A percentile compares a stretch with the other conserved stretches of the same genome.
Evolutionary conservation across 441 rosid species (phyloP).

Genomic region (Geranium incanum): DNA sequence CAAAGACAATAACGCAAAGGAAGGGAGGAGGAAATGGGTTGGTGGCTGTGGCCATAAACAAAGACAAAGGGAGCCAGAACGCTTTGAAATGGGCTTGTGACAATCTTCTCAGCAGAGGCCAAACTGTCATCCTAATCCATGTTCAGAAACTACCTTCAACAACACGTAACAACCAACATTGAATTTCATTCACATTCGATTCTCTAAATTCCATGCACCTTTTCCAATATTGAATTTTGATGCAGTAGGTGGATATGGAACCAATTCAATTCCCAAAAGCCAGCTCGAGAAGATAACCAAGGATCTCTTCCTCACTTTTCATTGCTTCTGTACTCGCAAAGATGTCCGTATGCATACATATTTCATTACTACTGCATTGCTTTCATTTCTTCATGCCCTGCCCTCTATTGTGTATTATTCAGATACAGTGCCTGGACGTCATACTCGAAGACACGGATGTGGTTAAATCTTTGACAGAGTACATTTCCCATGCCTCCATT

Average conservation of each 20-base stretch:
- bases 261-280: neutral
- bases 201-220: constrained; percentile 12
- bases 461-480: constrained; percentile 60
- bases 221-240: neutral
- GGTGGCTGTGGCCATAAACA: constrained; percentile 82
- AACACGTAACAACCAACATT: too few species aligned
- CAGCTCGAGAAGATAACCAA: constrained; percentile 21
- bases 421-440: constrained; percentile 80
- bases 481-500: constrained; percentile 40
- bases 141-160: constrained; percentile 35
- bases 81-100: constrained; percentile 90
- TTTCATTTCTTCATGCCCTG: neutral
- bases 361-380: neutral
- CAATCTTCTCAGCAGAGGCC: constrained; percentile 51
- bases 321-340: constrained; percentile 85
- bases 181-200: constrained; percentile 29
- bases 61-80: constrained; percentile 67
- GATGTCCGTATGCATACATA: constrained; percentile 39
- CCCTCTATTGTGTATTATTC: constrained; percentile 5
- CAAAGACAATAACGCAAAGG: constrained; percentile 15
- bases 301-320: constrained; percentile 84
- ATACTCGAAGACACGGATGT: constrained; percentile 72
- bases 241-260: neutral
- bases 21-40: constrained; percentile 33
- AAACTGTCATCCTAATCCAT: constrained; percentile 65